Evolutionary conservation across 768 basidiomycete species (phyloP).

Genomic region (Pleurotus platypus): DNA sequence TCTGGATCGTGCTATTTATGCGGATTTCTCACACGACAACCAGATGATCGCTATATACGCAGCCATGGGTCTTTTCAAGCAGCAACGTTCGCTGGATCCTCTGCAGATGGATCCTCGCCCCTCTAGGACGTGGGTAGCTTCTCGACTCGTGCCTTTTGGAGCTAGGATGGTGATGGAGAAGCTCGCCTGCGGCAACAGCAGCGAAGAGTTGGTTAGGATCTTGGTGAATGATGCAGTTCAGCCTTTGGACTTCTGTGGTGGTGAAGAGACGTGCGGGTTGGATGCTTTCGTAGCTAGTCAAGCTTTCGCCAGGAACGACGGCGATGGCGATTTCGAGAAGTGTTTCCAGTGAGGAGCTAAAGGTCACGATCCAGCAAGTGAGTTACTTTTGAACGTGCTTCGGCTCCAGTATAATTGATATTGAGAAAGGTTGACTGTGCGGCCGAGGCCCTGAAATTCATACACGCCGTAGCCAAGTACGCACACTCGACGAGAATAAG

Average conservation of each 20-base stretch:
- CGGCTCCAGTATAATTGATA: too few relatives aligned
- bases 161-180: slow-evolving; percentile 73
- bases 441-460: too few relatives aligned
- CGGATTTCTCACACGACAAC: slow-evolving; percentile 86
- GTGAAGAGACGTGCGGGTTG: slow-evolving; percentile 61
- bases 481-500: too few relatives aligned
- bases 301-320: slow-evolving; percentile 60
- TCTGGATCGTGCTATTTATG: slow-evolving; percentile 58
- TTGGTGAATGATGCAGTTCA: slow-evolving; percentile 75
- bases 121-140: slow-evolving; percentile 48
- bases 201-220: slow-evolving; percentile 59
- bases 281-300: slow-evolving; percentile 70
- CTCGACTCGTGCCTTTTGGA: slow-evolving; percentile 70
- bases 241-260: slow-evolving; percentile 53
- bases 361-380: too few relatives aligned
- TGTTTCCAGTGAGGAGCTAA: slow-evolving; percentile 37
- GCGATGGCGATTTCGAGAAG: slow-evolving; percentile 67
- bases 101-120: slow-evolving; percentile 21
- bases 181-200: slow-evolving; percentile 39
- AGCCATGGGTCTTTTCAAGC: slow-evolving; percentile 54
- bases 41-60: slow-evolving; percentile 76
- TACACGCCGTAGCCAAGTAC: too few relatives aligned
- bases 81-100: slow-evolving; percentile 29
- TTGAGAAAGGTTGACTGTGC: too few relatives aligned
- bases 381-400: too few relatives aligned